Evolutionary conservation across 2,329 filamentous ascomycete species (phyloP), one percentile per base, ranked within the genome.

Genomic region (Aspergillus viridinutans): DNA sequence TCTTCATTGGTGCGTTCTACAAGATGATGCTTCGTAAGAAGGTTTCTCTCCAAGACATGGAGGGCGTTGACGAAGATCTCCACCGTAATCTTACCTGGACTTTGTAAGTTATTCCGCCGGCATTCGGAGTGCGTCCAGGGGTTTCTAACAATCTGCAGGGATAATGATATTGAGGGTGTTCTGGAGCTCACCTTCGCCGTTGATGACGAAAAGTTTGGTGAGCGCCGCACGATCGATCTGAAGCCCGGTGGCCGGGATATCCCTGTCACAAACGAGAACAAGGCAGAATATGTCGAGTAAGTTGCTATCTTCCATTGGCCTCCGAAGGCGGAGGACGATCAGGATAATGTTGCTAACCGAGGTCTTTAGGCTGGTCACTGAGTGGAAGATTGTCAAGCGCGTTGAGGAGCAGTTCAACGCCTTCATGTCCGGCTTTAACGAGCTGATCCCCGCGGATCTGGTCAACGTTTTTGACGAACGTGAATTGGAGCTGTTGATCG

Each of bases 401-500:
- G 95, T 99, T 55, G 90, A 95, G 63, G 93, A 97, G 74, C 94
- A 99, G 74, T 99, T 99, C 82, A 90, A 96, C 71, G 93, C 94
- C 17, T 99, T 99, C 78, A 93, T 96, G 73, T 88, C 91, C 59
- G 94, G 94, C 3, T 99, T 99, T 82, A 91, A 97, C 72, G 94
- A 99, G 80, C 84, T 99, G 40, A 97, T 99, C 58, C 94, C 94
- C 2, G 87, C 92, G 55, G 94, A 99, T 70, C 84, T 99, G 52
- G 92, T 99, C 76, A 97, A 97, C 68, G 94, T 99, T 43, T 99
- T 99, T 69, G 94, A 99, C 70, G 94, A 99, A 81, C 90, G 94
- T 68, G 94, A 99, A 76, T 82, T 99, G 50, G 94, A 99, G 77
- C 79, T 99, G 65, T 83, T 99, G 65, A 97, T 99, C 71, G 94